Percentiles rank a stretch among this genome's conserved stretches.
Conservation (phyloP, 1,139 yeast genomes). For the Trichomonascaceae sp. region DNA sequence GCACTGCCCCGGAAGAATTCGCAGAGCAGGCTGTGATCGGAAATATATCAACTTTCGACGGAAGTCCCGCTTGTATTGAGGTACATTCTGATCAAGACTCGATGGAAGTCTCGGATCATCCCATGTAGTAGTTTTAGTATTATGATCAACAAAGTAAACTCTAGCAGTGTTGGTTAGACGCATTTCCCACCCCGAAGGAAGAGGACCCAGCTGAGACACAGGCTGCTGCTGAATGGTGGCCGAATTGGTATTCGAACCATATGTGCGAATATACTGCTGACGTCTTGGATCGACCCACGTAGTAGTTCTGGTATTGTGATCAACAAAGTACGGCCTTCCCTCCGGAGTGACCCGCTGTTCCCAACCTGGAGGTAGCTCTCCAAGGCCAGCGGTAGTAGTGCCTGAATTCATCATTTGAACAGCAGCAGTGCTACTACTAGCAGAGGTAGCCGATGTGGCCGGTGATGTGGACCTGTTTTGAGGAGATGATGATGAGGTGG, state of each 20-base stretch:
- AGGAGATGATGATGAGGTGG: constrained; percentile 28
- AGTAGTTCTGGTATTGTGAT: constrained; percentile 96
- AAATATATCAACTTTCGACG: constrained; percentile 95
- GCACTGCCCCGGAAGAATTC: constrained; percentile 97
- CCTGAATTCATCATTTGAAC: constrained; percentile 53
- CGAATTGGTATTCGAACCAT: constrained; percentile 54
- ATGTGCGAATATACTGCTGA: constrained; percentile 95
- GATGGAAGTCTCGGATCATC: constrained; percentile 99
- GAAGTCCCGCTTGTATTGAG: constrained; percentile 98
- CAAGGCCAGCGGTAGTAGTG: constrained; percentile 90
- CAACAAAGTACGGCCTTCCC: constrained; percentile 97
- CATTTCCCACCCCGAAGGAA: constrained; percentile 99
- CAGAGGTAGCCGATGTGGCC: constrained; percentile 33
- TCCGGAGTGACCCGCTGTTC: constrained; percentile 97
- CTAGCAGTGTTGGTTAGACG: constrained; percentile 96
- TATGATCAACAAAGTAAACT: constrained; percentile 97
- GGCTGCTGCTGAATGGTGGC: constrained; percentile 96
- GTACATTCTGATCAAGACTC: constrained; percentile 94
- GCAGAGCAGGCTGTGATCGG: constrained; percentile 95
- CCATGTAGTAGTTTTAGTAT: constrained; percentile 98
- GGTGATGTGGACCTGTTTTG: constrained; percentile 30
- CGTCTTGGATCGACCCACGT: constrained; percentile 99
- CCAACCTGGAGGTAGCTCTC: constrained; percentile 98
- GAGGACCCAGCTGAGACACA: constrained; percentile 95
- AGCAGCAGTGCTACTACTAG: constrained; percentile 63